A percentile compares a stretch with the other conserved stretches of the same genome.
Evolutionary conservation across 805 yeast species (phyloP).

Genomic region (Millerago galiae): DNA sequence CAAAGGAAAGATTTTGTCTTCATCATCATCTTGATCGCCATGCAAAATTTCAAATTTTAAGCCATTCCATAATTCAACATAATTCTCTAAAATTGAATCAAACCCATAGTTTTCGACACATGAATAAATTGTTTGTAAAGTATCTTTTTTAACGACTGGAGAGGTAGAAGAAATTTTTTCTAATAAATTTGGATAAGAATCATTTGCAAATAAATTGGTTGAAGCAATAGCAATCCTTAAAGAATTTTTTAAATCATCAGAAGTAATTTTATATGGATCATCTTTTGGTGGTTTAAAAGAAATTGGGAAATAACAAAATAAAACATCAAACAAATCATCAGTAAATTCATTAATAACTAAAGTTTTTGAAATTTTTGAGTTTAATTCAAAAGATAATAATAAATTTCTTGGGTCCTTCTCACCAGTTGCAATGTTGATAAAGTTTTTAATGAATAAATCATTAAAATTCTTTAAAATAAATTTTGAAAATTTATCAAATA

Average conservation of each 20-base stretch:
- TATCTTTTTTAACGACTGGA: slow-evolving; percentile 66
- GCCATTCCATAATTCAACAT: slow-evolving; percentile 81
- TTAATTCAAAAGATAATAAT: slow-evolving; percentile 58
- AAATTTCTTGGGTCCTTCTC: slow-evolving; percentile 95
- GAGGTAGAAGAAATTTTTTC: slow-evolving; percentile 78
- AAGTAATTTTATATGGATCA: slow-evolving; percentile 79
- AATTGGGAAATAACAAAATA: slow-evolving; percentile 95
- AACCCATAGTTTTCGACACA: slow-evolving; percentile 50
- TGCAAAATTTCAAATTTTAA: slow-evolving; percentile 86
- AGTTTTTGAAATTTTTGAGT: slow-evolving; percentile 36
- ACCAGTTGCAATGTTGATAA: slow-evolving; percentile 66
- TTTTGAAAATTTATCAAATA: slow-evolving; percentile 27
- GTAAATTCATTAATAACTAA: slow-evolving; percentile 35
- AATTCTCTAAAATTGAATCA: slow-evolving; percentile 46
- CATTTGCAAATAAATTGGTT: slow-evolving; percentile 57
- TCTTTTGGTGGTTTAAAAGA: slow-evolving; percentile 89
- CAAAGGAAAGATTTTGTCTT: slow-evolving; percentile 34
- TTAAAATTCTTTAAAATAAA: slow-evolving; percentile 18
- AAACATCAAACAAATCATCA: slow-evolving; percentile 76
- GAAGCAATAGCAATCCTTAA: slow-evolving; percentile 60
- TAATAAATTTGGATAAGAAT: slow-evolving; percentile 67
- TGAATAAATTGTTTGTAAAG: slow-evolving; percentile 51
- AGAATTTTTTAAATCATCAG: slow-evolving; percentile 58
- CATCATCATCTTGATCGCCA: slow-evolving; percentile 49
- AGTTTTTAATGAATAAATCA: slow-evolving; percentile 46